phyloP scores from a whole-genome alignment of 108 stramenopile species.

The Bacterosira constricta region DNA sequence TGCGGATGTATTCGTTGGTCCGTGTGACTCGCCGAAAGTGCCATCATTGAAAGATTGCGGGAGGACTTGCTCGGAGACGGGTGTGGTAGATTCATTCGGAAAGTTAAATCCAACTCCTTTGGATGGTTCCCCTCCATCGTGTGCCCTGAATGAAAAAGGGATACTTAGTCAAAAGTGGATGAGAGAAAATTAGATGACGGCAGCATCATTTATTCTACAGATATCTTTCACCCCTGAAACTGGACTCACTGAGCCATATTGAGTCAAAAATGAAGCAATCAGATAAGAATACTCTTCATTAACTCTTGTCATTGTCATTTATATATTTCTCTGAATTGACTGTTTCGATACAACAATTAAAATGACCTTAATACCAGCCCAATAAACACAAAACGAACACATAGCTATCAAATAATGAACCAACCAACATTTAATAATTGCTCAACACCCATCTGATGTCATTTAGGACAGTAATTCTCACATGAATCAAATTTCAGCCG shows the following conservation, averaged over 20 bases:
- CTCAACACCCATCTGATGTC: not conserved
- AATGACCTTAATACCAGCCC: not conserved
- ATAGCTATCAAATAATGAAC: not conserved
- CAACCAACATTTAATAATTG: slow-evolving; percentile 9
- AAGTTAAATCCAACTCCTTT: slow-evolving; percentile 20
- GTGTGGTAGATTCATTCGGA: slow-evolving; percentile 35
- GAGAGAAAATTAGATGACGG: no score
- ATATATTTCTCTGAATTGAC: no score
- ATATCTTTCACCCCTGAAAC: not conserved
- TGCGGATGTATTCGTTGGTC: slow-evolving; percentile 86
- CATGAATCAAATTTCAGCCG: slow-evolving; percentile 4
- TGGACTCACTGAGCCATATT: not conserved
- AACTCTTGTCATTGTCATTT: no score
- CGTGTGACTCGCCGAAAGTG: slow-evolving; percentile 18
- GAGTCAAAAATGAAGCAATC: no score
- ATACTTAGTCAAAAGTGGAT: slow-evolving; percentile 78
- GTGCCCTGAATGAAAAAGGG: slow-evolving; percentile 67
- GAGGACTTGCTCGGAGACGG: slow-evolving; percentile 4
- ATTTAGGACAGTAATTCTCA: no score
- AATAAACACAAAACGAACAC: not conserved
- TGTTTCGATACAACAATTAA: not conserved
- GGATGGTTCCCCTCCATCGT: slow-evolving; percentile 56
- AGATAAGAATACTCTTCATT: no score
- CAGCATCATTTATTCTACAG: no score
- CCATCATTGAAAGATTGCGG: no score